Evolutionary conservation across 805 yeast genomes (phyloP).

Genomic region (Monosporozyma unispora): DNA sequence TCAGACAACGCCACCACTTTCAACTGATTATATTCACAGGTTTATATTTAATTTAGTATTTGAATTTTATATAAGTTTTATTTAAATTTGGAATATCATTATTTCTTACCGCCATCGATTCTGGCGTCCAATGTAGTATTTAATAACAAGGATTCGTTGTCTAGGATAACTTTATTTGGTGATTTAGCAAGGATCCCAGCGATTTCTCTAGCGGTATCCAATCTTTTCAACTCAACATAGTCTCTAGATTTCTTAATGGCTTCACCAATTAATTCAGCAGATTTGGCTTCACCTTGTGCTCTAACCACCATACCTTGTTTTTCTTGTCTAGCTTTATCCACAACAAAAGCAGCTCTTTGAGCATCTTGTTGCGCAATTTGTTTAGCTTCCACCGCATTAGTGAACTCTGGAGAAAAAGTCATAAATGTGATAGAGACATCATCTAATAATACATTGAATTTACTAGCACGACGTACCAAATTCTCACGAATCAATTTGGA

Average conservation of each 20-base stretch:
- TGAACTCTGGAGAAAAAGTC: conserved; percentile 97
- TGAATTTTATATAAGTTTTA: too few relatives aligned
- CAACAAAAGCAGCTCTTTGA: conserved; percentile 94
- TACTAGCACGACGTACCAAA: conserved; percentile 81
- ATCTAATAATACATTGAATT: conserved; percentile 79
- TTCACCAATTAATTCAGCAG: conserved; percentile 97
- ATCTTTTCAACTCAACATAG: conserved; percentile 91
- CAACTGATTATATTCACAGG: too few relatives aligned
- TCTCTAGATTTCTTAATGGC: conserved; percentile 95
- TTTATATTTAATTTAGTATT: too few relatives aligned
- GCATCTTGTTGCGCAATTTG: conserved; percentile 99
- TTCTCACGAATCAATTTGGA: conserved; percentile 86
- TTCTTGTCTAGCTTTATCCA: conserved; percentile 95
- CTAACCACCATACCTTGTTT: conserved; percentile 94
- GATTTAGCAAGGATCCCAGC: conserved; percentile 76
- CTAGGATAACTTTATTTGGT: conserved; percentile 86
- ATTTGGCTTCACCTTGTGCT: conserved; percentile 97
- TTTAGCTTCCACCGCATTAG: conserved; percentile 95
- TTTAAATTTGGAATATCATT: background rate
- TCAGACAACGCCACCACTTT: too few relatives aligned
- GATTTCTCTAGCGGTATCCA: conserved; percentile 95
- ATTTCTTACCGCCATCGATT: conserved; percentile 7
- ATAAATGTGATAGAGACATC: conserved; percentile 94
- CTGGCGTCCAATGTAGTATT: conserved; percentile 81
- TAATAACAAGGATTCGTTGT: conserved; percentile 83